Conservation (phyloP, 768 basidiomycete genomes). For the Rhizopogon salebrosus region DNA sequence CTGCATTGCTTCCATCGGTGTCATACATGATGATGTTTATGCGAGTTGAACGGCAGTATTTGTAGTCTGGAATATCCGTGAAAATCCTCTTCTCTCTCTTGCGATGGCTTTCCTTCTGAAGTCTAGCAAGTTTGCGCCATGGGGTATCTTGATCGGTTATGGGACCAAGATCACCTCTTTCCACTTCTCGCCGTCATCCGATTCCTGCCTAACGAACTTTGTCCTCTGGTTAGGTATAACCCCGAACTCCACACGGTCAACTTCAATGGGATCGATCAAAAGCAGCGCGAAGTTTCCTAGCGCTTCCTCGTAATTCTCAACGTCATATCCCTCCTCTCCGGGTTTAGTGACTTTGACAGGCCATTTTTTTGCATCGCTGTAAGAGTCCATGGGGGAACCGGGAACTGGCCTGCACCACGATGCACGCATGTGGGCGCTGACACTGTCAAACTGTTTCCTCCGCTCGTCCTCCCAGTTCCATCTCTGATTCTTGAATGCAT, state of each 20-base stretch:
- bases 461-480: constrained; percentile 63
- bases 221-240: constrained; percentile 55
- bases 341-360: constrained; percentile 49
- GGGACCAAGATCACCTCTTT: constrained; percentile 61
- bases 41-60: no score
- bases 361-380: constrained; percentile 60
- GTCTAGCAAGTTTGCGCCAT: no score
- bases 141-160: constrained; percentile 18
- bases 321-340: constrained; percentile 39
- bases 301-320: constrained; percentile 46
- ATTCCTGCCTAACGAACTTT: constrained; percentile 39
- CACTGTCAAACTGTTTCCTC: constrained; percentile 47
- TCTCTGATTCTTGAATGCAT: constrained; percentile 31
- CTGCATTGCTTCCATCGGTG: neutral
- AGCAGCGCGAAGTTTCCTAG: constrained; percentile 67
- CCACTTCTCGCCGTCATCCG: constrained; percentile 42
- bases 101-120: neutral
- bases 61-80: no score
- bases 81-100: neutral
- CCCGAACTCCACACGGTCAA: constrained; percentile 65
- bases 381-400: constrained; percentile 46
- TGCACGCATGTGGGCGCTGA: constrained; percentile 64
- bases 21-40: no score
- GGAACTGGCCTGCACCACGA: constrained; percentile 67
- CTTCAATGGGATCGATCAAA: constrained; percentile 61